Conservation (phyloP, 495 filamentous ascomycete species). For the Astrocystis sublimbata region DNA sequence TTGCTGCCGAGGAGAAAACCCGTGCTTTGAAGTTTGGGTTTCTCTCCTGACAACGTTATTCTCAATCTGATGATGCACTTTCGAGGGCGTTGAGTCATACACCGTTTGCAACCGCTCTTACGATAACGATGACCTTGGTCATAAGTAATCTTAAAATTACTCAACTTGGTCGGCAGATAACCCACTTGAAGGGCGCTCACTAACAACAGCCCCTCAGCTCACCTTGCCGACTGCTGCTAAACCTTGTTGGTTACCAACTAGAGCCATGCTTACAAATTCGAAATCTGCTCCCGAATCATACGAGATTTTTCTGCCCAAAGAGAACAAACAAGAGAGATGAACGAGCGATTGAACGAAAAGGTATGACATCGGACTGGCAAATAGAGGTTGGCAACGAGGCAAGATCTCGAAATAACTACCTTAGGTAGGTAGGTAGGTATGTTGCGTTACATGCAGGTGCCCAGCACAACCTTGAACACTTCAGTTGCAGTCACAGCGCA, state of each 20-base stretch:
- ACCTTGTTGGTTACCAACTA: neutral
- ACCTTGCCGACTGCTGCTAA: neutral
- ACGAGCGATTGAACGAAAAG: neutral
- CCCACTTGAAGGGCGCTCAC: constrained; percentile 4
- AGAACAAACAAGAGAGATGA: neutral
- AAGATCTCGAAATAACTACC: neutral
- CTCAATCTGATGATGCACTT: neutral
- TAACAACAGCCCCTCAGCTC: neutral
- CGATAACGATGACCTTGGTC: neutral
- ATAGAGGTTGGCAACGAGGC: neutral
- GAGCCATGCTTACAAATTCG: neutral
- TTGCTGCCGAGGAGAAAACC: neutral
- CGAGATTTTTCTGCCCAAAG: neutral
- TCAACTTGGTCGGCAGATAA: too few relatives aligned
- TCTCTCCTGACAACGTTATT: neutral
- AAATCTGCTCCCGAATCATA: neutral
- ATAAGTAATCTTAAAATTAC: neutral
- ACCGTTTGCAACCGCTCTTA: neutral
- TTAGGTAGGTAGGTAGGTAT: neutral
- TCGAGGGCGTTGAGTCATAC: neutral
- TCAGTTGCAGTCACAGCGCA: too few relatives aligned
- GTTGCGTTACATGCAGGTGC: neutral
- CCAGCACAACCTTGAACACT: too few relatives aligned
- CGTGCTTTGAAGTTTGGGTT: neutral
- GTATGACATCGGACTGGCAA: neutral